phyloP scores from a whole-genome alignment of 768 basidiomycete species.

The Psilocybe azurescens region DNA sequence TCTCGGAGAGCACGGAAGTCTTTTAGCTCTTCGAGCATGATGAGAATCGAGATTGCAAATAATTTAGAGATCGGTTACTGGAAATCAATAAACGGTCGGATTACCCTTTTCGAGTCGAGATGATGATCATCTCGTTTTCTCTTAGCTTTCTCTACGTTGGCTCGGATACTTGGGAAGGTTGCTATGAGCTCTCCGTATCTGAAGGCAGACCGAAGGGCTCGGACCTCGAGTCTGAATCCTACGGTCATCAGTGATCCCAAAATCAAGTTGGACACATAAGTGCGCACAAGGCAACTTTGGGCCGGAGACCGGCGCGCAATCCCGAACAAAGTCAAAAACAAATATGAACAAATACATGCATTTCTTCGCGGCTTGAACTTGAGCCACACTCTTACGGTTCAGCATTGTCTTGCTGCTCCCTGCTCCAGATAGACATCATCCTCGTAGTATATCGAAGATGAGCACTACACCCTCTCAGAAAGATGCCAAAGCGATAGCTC shows the following conservation, averaged over 20 bases:
- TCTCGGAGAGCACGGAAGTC: conserved; percentile 7
- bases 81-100: not conserved
- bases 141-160: no score
- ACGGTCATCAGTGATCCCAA: no score
- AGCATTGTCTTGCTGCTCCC: not conserved
- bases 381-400: not conserved
- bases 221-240: no score
- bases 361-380: not conserved
- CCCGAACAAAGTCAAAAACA: not conserved
- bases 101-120: no score
- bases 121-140: no score
- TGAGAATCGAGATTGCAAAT: not conserved
- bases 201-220: no score
- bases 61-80: not conserved
- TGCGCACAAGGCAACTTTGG: not conserved
- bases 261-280: not conserved
- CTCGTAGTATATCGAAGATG: conserved; percentile 5
- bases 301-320: not conserved
- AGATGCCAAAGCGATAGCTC: not conserved
- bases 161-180: no score
- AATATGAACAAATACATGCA: not conserved
- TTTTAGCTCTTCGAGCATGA: not conserved
- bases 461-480: not conserved
- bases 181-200: no score
- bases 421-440: not conserved